Percentiles rank a stretch among this genome's conserved stretches.
phyloP scores from a whole-genome alignment of 352 stramenopile genomes.

The Phytopythium vexans region DNA sequence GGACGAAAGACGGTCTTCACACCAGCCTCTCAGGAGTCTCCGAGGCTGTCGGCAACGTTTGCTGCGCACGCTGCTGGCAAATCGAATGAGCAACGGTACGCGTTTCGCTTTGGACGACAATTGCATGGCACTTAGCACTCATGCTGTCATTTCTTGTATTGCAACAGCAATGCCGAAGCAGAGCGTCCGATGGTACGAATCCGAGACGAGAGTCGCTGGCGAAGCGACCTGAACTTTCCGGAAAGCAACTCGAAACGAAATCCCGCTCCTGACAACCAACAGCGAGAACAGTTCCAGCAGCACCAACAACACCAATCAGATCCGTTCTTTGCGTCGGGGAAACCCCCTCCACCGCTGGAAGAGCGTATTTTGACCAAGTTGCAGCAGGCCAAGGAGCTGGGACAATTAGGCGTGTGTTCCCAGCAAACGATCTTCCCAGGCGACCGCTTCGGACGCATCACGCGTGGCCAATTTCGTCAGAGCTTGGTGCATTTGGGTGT shows the following conservation, averaged over 20 bases:
- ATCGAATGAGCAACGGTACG: constrained; percentile 64
- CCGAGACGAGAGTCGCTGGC: constrained; percentile 58
- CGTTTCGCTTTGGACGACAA: neutral
- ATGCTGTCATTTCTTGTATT: neutral
- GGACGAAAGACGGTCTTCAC: constrained; percentile 49
- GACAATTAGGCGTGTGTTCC: constrained; percentile 43
- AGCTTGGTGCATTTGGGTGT: constrained; percentile 66
- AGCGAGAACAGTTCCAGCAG: constrained; percentile 13
- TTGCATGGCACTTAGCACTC: too few species aligned
- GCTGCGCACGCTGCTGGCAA: constrained; percentile 51
- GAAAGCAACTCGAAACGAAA: constrained; percentile 7
- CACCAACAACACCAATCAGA: constrained; percentile 25
- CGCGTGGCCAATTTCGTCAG: constrained; percentile 66
- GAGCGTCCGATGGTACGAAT: constrained; percentile 67
- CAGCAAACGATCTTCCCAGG: constrained; percentile 62
- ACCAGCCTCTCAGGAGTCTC: neutral
- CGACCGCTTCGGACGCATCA: constrained; percentile 69
- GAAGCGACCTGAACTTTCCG: constrained; percentile 46
- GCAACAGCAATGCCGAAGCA: constrained; percentile 52
- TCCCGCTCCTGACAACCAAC: constrained; percentile 5
- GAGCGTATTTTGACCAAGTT: constrained; percentile 54
- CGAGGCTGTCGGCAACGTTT: neutral
- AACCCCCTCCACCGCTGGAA: constrained; percentile 42
- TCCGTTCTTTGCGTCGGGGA: constrained; percentile 27
- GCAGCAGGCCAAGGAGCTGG: constrained; percentile 60